Evolutionary conservation across 2,329 filamentous ascomycete genomes (phyloP).

Genomic region (Exophiala calicioides): DNA sequence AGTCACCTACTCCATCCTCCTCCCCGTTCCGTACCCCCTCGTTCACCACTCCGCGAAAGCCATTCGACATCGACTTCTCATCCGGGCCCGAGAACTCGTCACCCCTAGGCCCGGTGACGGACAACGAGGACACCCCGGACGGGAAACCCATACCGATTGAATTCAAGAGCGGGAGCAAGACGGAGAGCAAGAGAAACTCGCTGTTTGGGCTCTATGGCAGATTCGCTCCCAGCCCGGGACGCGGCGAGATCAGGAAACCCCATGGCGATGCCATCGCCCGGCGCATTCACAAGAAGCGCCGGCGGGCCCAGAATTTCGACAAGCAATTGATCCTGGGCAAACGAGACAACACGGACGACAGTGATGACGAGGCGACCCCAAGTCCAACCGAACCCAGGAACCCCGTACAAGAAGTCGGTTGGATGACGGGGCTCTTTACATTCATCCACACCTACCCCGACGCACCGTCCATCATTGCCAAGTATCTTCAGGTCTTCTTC

Average conservation of each 20-base stretch:
- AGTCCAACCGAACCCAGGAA: conserved; percentile 25
- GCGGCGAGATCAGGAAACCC: conserved; percentile 62
- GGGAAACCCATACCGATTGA: conserved; percentile 32
- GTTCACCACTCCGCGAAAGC: conserved; percentile 52
- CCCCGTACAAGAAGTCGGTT: conserved; percentile 30
- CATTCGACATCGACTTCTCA: conserved; percentile 49
- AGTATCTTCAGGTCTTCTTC: conserved; percentile 63
- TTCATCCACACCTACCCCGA: conserved; percentile 66
- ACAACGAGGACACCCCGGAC: conserved; percentile 53
- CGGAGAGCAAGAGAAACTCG: conserved; percentile 40
- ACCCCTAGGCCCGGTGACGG: conserved; percentile 47
- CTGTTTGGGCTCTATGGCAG: conserved; percentile 45
- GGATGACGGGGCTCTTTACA: conserved; percentile 53
- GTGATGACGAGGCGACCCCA: conserved; percentile 42
- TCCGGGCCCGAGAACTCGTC: conserved; percentile 50
- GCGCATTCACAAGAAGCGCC: conserved; percentile 52
- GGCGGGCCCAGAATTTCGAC: conserved; percentile 50
- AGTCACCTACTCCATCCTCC: conserved; percentile 35
- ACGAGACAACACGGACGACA: conserved; percentile 45
- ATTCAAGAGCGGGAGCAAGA: conserved; percentile 24
- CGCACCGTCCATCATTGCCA: conserved; percentile 65
- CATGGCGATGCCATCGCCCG: conserved; percentile 48
- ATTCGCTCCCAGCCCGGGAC: conserved; percentile 57
- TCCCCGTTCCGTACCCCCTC: conserved; percentile 44
- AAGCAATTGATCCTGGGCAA: conserved; percentile 38